Evolutionary conservation across 305 asterid species (phyloP).

Genomic region (Fraxinus angustifolia): DNA sequence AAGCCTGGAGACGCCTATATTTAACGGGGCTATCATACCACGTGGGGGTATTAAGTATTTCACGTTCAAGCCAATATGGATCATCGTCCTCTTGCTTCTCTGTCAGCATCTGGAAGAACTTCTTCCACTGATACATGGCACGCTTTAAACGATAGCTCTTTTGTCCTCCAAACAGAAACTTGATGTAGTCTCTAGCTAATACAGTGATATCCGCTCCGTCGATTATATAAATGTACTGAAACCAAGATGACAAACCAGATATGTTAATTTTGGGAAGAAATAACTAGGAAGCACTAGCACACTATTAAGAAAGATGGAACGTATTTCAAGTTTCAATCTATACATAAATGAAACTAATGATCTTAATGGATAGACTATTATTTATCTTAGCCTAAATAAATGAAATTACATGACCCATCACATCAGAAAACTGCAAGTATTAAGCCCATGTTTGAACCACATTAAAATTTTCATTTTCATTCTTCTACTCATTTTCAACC

Average conservation of each 20-base stretch:
- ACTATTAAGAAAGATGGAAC: background rate
- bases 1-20: constrained; percentile 29
- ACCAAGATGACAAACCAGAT: constrained; percentile 13
- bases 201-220: constrained; percentile 57
- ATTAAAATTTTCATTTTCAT: too few relatives aligned
- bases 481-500: too few relatives aligned
- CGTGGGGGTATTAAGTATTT: constrained; percentile 52
- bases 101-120: constrained; percentile 32
- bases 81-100: constrained; percentile 25
- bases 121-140: constrained; percentile 36
- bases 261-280: background rate
- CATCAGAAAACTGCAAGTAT: background rate
- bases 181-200: constrained; percentile 46
- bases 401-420: too few relatives aligned
- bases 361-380: background rate
- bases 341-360: background rate
- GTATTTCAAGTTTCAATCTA: background rate
- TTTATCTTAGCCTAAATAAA: background rate
- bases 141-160: constrained; percentile 58
- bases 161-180: constrained; percentile 43
- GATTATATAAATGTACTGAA: constrained; percentile 67
- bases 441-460: too few relatives aligned
- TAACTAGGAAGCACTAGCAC: background rate
- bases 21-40: constrained; percentile 57
- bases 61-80: constrained; percentile 59